phyloP scores from a whole-genome alignment of 2,329 filamentous ascomycete genomes.

The Stagonosporopsis vannaccii region DNA sequence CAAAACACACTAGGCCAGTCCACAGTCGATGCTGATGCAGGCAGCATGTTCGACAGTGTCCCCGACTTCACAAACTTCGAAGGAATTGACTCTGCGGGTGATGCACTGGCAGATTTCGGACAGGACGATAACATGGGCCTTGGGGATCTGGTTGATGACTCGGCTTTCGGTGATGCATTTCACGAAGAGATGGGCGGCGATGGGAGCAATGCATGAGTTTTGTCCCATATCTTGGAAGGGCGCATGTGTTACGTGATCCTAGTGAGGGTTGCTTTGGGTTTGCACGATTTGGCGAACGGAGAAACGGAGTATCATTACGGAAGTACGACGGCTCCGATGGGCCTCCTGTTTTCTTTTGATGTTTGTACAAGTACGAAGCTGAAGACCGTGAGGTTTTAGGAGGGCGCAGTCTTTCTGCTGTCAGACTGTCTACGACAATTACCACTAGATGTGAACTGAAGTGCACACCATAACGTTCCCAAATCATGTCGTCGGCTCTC shows the following conservation, averaged over 20 bases:
- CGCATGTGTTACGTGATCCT: not conserved
- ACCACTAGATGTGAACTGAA: not conserved
- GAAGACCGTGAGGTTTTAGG: constrained; percentile 1
- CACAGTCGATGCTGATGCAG: constrained; percentile 38
- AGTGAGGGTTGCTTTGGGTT: not conserved
- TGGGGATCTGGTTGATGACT: constrained; percentile 47
- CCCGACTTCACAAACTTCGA: constrained; percentile 48
- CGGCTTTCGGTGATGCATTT: constrained; percentile 52
- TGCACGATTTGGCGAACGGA: constrained; percentile 8
- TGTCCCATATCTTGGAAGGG: not conserved
- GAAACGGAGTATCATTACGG: constrained; percentile 1
- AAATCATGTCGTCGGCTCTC: not conserved
- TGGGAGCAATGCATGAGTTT: constrained; percentile 33
- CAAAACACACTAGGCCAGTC: constrained; percentile 28
- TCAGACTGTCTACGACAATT: constrained; percentile 7
- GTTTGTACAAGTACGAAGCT: constrained; percentile 8
- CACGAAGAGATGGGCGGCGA: constrained; percentile 44
- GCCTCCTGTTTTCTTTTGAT: not conserved
- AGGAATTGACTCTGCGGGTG: constrained; percentile 47
- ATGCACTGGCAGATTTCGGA: constrained; percentile 49
- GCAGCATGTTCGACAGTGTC: constrained; percentile 47
- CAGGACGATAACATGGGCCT: constrained; percentile 48
- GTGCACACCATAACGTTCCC: not conserved
- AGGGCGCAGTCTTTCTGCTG: constrained; percentile 3
- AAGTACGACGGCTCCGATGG: not conserved